Evolutionary conservation across 2,329 filamentous ascomycete genomes (phyloP), one percentile per base, ranked within the genome.

Genomic region (Xylariaceae sp.): DNA sequence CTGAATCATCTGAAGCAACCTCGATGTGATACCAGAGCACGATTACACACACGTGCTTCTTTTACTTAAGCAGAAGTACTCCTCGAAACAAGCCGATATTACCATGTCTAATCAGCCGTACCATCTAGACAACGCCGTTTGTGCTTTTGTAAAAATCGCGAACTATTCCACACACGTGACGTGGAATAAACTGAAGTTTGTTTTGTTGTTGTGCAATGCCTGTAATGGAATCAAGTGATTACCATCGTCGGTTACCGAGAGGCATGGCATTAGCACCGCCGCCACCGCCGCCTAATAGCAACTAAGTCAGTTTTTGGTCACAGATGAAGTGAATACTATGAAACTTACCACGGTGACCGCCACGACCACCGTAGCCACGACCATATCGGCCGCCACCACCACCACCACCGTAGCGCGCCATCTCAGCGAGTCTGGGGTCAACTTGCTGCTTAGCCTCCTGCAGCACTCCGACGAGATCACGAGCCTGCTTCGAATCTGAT

Each of bases 381-480:
- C 83, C 85, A 70, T 84, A 87, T 65, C 88, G 83, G 71, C 89
- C 85, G 67, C 88, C 85, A 56, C 89, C 89, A 61, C 91, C 91
- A 59, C 90, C 90, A 64, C 92, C 90, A 67, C 91, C 86, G 74
- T 92, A 97, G 75, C 94, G 89, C 68, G 86, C 87, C 94, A 99
- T 97, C 82, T 99, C 94, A 65, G 87, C 86, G 65, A 99, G 88
- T 75, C 92, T 89, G 73, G 94, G 94, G 72, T 97, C 94, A 76
- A 99, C 92, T 78, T 95, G 88, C 81, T 99, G 94, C 82, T 97
- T 97, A 67, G 94, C 92, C 79, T 99, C 94, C 73, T 88, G 88
- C 69, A 99, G 88, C 71, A 99, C 90, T 70, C 84, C 83, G 69
- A 99, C 88, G 73, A 99, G 87, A 79, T 99, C 94, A 83, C 94